Evolutionary conservation across 352 stramenopile species (phyloP).

Genomic region (Pythium aristosporum): DNA sequence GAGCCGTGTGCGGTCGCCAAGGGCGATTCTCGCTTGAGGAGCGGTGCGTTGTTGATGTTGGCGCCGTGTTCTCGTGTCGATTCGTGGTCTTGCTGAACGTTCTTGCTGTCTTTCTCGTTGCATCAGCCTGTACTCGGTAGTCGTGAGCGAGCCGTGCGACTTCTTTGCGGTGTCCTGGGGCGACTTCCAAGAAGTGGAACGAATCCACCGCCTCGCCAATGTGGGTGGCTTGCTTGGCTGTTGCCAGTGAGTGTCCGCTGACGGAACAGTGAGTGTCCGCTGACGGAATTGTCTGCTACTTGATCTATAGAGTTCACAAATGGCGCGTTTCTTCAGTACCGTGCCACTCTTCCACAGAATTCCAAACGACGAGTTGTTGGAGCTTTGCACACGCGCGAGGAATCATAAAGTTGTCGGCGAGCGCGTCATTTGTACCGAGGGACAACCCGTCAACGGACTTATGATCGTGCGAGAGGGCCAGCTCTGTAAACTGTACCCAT

Average conservation of each 20-base stretch:
- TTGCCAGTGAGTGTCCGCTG: background rate
- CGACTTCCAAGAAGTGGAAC: conserved; percentile 21
- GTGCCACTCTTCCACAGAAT: conserved; percentile 41
- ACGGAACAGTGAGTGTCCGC: background rate
- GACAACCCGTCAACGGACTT: conserved; percentile 52
- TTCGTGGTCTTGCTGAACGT: background rate
- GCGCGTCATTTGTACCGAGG: conserved; percentile 54
- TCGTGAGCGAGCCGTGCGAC: conserved; percentile 29
- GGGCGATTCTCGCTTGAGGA: conserved; percentile 14
- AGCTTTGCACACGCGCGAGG: conserved; percentile 27
- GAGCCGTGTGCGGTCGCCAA: conserved; percentile 23
- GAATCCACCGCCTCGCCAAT: conserved; percentile 13
- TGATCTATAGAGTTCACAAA: conserved; percentile 13
- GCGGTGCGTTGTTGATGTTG: conserved; percentile 5
- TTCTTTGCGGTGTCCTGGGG: conserved; percentile 23
- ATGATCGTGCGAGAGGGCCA: conserved; percentile 51
- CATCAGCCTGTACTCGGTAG: conserved; percentile 27
- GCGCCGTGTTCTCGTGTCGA: background rate
- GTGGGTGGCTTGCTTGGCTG: conserved; percentile 6
- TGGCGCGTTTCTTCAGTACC: conserved; percentile 42
- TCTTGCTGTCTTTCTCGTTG: background rate
- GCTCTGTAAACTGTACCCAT: conserved; percentile 48
- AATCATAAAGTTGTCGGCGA: conserved; percentile 47
- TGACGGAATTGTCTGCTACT: background rate
- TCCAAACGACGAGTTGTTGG: conserved; percentile 28